Base-by-base conservation (phyloP, 2,329 filamentous ascomycete species). In the Nakataea oryzae region DNA sequence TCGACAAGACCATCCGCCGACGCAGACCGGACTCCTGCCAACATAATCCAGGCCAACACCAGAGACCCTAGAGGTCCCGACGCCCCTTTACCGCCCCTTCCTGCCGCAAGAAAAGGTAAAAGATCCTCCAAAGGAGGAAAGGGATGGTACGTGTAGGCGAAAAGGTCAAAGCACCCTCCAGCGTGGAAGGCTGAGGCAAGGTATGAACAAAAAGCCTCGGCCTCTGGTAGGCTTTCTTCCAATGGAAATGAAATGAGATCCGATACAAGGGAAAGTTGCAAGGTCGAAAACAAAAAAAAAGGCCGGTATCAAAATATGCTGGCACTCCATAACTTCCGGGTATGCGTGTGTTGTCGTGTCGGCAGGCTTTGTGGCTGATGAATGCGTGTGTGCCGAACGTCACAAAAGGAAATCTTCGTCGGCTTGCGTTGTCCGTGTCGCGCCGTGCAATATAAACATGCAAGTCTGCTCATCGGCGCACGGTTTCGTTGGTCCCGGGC, bases 241-340 rank as follows among this genome's bases (percentile, higher is more conserved):
- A n/a, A 50, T 50, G 41, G 41, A 50, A 50, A n/a, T 50, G 17
- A n/a, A n/a, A 50, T 50, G n/a, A n/a, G 41, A 50, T 9, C 41
- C 4, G 14, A 50, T 50, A 50, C 21, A 50, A n/a, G 17, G 41
- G 41, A 50, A n/a, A 50, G 41, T 21, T 9, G 41, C 41, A n/a
- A 50, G 41, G 41, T 21, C 11, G 17, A 50, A 50, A 50, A 50
- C 21, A 50, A 21, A n/a, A 50, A 30, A 30, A n/a, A 50, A 9
- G 21, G 6, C 21, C 8, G 11, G 21, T 1, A 50, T 4, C 2
- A 59, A 50, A 59, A 41, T n/a, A 59, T 50, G 24, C 24, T 29
- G 47, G 34, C 47, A 54, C 58, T 34, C 58, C 58, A 28, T 24
- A 28, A 60, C 59, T 41, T 60, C 59, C 59, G 59, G 50, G 41